Base-by-base conservation (phyloP, 805 yeast genomes). In the Kazachstania kunashirensis region DNA sequence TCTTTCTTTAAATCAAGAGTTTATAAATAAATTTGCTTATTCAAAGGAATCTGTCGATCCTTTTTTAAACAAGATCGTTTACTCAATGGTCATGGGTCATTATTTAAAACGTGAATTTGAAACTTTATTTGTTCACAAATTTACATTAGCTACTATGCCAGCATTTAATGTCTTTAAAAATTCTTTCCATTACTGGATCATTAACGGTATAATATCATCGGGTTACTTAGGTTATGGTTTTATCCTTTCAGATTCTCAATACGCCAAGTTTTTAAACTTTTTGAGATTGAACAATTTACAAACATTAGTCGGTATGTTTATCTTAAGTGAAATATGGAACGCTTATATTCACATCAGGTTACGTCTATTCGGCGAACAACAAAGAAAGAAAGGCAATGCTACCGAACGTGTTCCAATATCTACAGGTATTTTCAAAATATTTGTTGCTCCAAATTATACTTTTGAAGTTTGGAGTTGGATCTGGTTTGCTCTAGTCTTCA, bases 81-180 rank as follows among this genome's bases (percentile, higher is more conserved):
- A 59, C 39, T 41, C 41, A 18, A 49, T 86, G 56, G 74, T 79
- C 6, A 44, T 82, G 49, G 61, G 79, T 41, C 98, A 92, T 62
- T 92, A 82, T 53, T 41, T 75, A 45, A 92, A 92, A 65, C 77
- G 98, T 57, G 96, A 86, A 59, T 70, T 71, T 45, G 98, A 92
- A 63, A 85, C 96, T 7, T 46, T 81, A 17, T 78, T 75, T 53
- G 78, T 92, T 35, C 98, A 92, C 63, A 69, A 72, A 43, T 92
- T 92, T 56, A 83, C 96, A 16, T 67, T 77, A 40, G 77, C 84
- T 18, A 92, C 98, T 11, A 92, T 92, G 98, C 98, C 98, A 4
- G 51, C 82, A 29, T 72, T 75, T 57, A 83, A 85, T 61, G 62
- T 92, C 41, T 83, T 89, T 70, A 85, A 88, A 63, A 92, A 92